Evolutionary conservation across 1,139 yeast species (phyloP), one percentile per base, ranked within the genome.

Genomic region (Sugiyamaella japonica): DNA sequence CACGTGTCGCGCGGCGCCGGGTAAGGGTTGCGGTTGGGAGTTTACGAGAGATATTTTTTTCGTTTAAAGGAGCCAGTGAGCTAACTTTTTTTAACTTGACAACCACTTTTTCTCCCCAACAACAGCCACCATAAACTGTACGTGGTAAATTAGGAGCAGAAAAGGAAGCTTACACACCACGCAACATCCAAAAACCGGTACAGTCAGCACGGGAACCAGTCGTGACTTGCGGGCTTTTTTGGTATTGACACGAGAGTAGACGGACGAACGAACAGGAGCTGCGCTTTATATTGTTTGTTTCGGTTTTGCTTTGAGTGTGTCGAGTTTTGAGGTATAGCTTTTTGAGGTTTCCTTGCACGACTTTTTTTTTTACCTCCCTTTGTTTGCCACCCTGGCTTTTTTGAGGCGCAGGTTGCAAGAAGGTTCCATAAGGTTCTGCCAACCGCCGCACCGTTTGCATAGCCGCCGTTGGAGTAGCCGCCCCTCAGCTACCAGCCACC

Each of bases 81-180:
- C 25, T 20, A 20, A 3, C 20, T 25, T 31, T 42, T 41, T 34
- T 13, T 34, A 34, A 44, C 48, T 44, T 44, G 48, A 44, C 48
- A 32, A 44, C 48, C 48, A 44, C 39, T 32, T 42, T 44, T 32
- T 17, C 31, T 44, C 32, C 48, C 38, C 25, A 44, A 44, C 48
- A 44, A 44, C 48, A 29, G n/a, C 34, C n/a, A 29, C 34, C 48
- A 31, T 17, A 29, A 16, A 44, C 17, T 15, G n/a, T 34, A 42
- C 39, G 48, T 25, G 46, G 46, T 28, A 31, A 42, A 34, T 34
- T 34, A 34, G 38, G 41, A 16, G 29, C 44, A 16, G 44, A 40
- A 25, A 16, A 23, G n/a, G 25, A 40, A 29, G n/a, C 10, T 29
- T 9, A 12, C n/a, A 9, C 34, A 29, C 34, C 10, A 38, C 41